phyloP scores from a whole-genome alignment of 2,329 filamentous ascomycete genomes.

The Metarhizium sp. region DNA sequence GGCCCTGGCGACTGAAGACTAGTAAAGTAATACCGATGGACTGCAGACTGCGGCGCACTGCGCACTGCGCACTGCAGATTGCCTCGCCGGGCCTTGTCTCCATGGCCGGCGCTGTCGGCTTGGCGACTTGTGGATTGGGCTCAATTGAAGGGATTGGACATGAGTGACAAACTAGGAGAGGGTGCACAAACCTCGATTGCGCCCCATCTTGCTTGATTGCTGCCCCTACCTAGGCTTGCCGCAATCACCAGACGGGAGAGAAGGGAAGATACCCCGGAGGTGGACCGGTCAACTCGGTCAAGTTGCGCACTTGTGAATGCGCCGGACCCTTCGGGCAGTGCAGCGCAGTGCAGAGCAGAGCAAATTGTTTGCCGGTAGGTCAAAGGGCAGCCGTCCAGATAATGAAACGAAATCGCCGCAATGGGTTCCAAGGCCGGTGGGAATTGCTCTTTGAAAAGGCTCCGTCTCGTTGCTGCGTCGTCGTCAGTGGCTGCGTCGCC shows the following conservation, averaged over 20 bases:
- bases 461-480: no score
- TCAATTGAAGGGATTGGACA: conserved; percentile 5
- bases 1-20: no score
- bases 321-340: not conserved
- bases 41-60: no score
- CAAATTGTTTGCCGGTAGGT: not conserved
- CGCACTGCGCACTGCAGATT: no score
- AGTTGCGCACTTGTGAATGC: not conserved
- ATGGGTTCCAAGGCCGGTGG: no score
- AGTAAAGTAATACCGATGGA: no score
- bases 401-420: no score
- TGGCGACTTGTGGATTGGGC: not conserved
- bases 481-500: no score
- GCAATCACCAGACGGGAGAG: not conserved
- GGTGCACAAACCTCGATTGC: conserved; percentile 43
- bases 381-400: no score
- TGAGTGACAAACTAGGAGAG: conserved; percentile 1
- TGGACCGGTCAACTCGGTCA: not conserved
- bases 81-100: no score
- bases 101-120: no score
- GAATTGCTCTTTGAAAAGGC: no score
- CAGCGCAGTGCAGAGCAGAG: not conserved
- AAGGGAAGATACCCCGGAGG: not conserved
- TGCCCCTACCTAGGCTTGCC: not conserved
- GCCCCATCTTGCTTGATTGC: conserved; percentile 33